phyloP scores from a whole-genome alignment of 345 rosid genomes.

The Trapa incisa region DNA sequence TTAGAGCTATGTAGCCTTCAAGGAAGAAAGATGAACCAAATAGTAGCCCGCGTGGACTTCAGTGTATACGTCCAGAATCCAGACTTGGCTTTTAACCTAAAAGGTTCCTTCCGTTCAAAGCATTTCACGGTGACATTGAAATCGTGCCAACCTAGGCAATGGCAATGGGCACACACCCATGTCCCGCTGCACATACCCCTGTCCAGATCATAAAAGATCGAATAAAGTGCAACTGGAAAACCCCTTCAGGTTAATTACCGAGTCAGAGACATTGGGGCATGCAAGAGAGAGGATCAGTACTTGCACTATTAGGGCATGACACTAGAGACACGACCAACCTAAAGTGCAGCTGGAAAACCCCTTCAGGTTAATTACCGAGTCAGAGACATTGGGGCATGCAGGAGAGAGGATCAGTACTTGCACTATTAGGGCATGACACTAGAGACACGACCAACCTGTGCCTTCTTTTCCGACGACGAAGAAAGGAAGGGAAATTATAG shows the following conservation, averaged over 20 bases:
- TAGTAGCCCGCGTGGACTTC: slow-evolving; percentile 44
- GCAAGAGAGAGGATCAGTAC: not conserved
- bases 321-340: slow-evolving; percentile 7
- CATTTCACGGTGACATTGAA: not conserved
- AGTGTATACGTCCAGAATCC: slow-evolving; percentile 23
- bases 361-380: too few species aligned
- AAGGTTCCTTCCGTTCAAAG: slow-evolving; percentile 16
- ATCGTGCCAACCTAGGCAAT: not conserved
- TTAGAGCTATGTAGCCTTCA: not conserved
- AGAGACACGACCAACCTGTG: slow-evolving; percentile 8
- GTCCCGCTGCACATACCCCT: too few species aligned
- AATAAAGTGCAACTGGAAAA: not conserved
- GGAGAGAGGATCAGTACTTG: not conserved
- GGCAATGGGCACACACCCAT: too few species aligned
- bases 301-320: not conserved
- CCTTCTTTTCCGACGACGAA: slow-evolving; percentile 7
- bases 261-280: not conserved
- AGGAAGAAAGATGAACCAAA: slow-evolving; percentile 4
- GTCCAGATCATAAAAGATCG: not conserved
- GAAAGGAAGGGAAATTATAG: slow-evolving; percentile 4
- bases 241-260: not conserved
- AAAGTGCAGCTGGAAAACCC: too few species aligned
- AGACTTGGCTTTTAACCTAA: slow-evolving; percentile 28
- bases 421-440: not conserved
- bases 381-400: not conserved